Base-by-base conservation (phyloP, 2,329 filamentous ascomycete genomes). In the Fusarium domesticum region DNA sequence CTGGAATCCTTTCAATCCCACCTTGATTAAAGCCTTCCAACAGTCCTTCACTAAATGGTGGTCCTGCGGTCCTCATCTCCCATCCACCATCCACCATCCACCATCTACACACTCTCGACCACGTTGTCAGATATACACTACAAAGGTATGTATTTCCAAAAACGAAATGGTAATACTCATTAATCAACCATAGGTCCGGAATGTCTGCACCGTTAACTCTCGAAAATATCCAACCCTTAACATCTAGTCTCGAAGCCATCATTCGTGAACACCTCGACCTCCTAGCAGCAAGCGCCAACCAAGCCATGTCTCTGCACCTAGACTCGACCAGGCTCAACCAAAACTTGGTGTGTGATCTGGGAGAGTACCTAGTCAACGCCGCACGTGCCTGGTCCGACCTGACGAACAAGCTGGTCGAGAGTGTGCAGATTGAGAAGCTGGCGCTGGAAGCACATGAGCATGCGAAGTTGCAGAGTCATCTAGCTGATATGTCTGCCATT, bases 291-390 rank as follows among this genome's bases (percentile, higher is more conserved):
- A 28, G 23, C 23, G 23, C 23, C 14, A 28, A 12, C 14, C 23
- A 28, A 10, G 23, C 7, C 23, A 28, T 28, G 23, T 5, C 23
- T 12, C 23, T 12, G 8, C 23, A 28, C 23, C 8, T 12, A 8
- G 14, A 10, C 23, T 11, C 23, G 14, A 11, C 32, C 32, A 8
- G 15, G 4, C 4, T 34, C 32, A n/a, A 34, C 17, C 32, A 7
- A 7, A 62, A 58, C 12, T 36, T 68, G 8, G 56, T 67, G 34
- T 49, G 45, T 20, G 62, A 68, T 17, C 57, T 68, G 41, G 65
- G 65, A n/a, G 65, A 68, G 14, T 67, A 68, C 31, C 47, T 68
- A 12, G 55, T 53, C 14, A 59, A 60, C 12, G 64, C 63, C 5
- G 63, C 65, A 14, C 44, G 57, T 15, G 50, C 62, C 19, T 66